Evolutionary conservation across 345 rosid genomes (phyloP).

Genomic region (Fremontodendron californicum): DNA sequence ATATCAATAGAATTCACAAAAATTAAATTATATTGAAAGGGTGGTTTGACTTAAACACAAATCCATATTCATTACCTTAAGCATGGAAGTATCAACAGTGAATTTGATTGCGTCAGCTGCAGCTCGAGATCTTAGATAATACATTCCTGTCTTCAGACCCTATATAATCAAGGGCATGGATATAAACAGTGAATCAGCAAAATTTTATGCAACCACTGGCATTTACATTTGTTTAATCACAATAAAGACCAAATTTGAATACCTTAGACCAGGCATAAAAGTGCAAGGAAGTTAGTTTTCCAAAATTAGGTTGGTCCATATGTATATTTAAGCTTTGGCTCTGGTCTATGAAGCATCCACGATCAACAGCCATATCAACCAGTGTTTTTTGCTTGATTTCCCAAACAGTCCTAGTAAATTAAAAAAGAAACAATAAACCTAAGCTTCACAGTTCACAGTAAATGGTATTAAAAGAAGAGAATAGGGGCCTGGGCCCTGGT

Average conservation of each 20-base stretch:
- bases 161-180: slow-evolving; percentile 8
- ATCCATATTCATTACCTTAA: slow-evolving; percentile 36
- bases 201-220: background rate
- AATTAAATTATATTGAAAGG: too few relatives aligned
- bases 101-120: slow-evolving; percentile 99
- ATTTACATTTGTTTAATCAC: background rate
- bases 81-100: slow-evolving; percentile 76
- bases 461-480: background rate
- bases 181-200: background rate
- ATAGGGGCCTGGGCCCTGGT: too few relatives aligned
- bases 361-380: slow-evolving; percentile 47
- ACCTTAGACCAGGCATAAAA: slow-evolving; percentile 13
- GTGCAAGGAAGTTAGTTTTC: slow-evolving; percentile 10
- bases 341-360: slow-evolving; percentile 92
- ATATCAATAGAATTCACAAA: background rate
- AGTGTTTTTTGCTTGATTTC: slow-evolving; percentile 88
- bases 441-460: background rate
- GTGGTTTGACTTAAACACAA: background rate
- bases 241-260: slow-evolving; percentile 17
- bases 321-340: slow-evolving; percentile 77
- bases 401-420: slow-evolving; percentile 76
- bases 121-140: slow-evolving; percentile 80
- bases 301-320: slow-evolving; percentile 12
- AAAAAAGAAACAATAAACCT: background rate
- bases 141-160: slow-evolving; percentile 97